phyloP scores from a whole-genome alignment of 2,329 filamentous ascomycete species.

The Pseudocercospora pini-densiflorae region DNA sequence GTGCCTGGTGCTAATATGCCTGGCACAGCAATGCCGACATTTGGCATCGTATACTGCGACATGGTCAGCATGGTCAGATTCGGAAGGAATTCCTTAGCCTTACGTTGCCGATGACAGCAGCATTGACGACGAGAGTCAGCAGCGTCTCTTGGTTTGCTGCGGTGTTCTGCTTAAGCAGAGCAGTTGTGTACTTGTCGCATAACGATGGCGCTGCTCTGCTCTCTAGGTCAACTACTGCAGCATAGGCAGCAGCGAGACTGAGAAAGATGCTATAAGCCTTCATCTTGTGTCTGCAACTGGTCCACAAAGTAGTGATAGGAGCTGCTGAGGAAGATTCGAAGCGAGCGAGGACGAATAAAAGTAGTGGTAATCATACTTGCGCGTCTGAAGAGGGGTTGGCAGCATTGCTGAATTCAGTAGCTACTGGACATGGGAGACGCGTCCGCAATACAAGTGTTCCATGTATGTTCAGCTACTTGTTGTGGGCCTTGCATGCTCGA shows the following conservation, averaged over 20 bases:
- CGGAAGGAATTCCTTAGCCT: neutral
- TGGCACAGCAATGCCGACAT: constrained; percentile 58
- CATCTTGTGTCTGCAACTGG: constrained; percentile 15
- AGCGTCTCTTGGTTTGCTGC: constrained; percentile 62
- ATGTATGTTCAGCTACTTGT: neutral
- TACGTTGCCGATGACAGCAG: constrained; percentile 61
- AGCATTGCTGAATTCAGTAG: neutral
- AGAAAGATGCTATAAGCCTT: constrained; percentile 24
- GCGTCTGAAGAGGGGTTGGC: constrained; percentile 1
- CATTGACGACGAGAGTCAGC: constrained; percentile 64
- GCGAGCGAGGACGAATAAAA: constrained; percentile 16
- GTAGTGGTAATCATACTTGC: constrained; percentile 13
- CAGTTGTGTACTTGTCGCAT: constrained; percentile 68
- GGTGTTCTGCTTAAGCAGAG: constrained; percentile 63
- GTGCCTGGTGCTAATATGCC: constrained; percentile 59
- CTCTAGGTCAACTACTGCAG: constrained; percentile 40
- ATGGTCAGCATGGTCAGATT: constrained; percentile 49
- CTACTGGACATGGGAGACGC: neutral
- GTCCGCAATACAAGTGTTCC: neutral
- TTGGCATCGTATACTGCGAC: constrained; percentile 54
- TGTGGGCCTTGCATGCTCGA: neutral
- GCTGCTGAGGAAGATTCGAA: neutral
- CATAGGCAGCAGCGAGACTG: constrained; percentile 29
- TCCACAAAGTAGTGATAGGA: neutral
- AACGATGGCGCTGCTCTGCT: constrained; percentile 57